Conservation (phyloP, 1,284 basidiomycete genomes). For the Ustilago crameri region DNA sequence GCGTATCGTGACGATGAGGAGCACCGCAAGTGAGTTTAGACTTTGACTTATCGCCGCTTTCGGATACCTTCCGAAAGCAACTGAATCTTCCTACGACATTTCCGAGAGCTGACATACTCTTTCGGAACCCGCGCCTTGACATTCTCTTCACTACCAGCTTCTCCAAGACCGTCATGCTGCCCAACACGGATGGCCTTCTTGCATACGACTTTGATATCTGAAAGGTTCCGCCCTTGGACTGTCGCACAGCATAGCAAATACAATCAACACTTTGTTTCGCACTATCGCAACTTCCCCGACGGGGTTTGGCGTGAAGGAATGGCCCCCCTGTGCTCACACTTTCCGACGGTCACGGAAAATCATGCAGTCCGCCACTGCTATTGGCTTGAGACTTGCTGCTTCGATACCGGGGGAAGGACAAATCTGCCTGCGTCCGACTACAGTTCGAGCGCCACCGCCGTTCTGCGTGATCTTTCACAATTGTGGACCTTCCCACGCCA, state of each 20-base stretch:
- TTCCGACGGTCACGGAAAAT: background rate
- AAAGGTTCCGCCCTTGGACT: background rate
- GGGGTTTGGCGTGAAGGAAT: slow-evolving; percentile 4
- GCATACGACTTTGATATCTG: slow-evolving; percentile 62
- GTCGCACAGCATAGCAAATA: background rate
- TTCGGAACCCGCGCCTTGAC: background rate
- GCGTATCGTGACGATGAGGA: slow-evolving; percentile 61
- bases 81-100: background rate
- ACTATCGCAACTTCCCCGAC: background rate
- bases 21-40: slow-evolving; percentile 56
- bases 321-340: background rate
- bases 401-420: background rate
- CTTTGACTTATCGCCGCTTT: background rate
- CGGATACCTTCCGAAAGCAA: slow-evolving; percentile 7
- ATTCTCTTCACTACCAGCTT: slow-evolving; percentile 36
- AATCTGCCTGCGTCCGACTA: background rate
- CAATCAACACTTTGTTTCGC: background rate
- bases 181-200: slow-evolving; percentile 57
- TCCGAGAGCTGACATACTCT: background rate
- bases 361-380: background rate
- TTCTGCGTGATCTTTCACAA: background rate
- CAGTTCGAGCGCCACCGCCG: background rate
- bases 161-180: slow-evolving; percentile 54
- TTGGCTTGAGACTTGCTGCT: background rate
- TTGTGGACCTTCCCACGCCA: slow-evolving; percentile 9